Evolutionary conservation across 2,329 filamentous ascomycete genomes (phyloP).

Genomic region (Fusarium nematophilum): DNA sequence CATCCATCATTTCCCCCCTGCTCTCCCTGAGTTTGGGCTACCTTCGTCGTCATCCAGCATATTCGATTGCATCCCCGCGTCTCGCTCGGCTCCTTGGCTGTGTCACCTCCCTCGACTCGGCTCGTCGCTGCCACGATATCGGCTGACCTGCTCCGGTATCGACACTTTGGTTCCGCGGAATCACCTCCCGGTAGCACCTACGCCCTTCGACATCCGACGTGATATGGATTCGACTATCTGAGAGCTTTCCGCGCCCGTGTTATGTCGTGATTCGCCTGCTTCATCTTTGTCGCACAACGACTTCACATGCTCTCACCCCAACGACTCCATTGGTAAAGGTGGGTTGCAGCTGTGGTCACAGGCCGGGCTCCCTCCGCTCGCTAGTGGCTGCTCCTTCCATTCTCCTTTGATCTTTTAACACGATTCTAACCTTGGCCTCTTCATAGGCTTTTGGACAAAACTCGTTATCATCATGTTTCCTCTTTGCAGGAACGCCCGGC

Average conservation of each 20-base stretch:
- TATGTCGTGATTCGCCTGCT: slow-evolving; percentile 39
- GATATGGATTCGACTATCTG: slow-evolving; percentile 41
- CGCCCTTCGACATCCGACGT: slow-evolving; percentile 25
- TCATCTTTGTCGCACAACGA: slow-evolving; percentile 37
- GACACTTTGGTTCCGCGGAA: slow-evolving; percentile 25
- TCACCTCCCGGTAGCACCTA: slow-evolving; percentile 27
- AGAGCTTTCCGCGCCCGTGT: slow-evolving; percentile 33
- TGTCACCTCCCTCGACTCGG: slow-evolving; percentile 37
- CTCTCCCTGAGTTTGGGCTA: neutral
- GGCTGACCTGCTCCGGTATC: slow-evolving; percentile 22
- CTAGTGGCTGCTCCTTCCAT: neutral
- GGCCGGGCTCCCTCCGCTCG: neutral
- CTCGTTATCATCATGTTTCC: slow-evolving; percentile 37
- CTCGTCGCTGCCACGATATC: slow-evolving; percentile 30
- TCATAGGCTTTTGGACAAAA: slow-evolving; percentile 26
- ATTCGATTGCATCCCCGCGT: slow-evolving; percentile 6
- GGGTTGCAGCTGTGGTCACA: slow-evolving; percentile 16
- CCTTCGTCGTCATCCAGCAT: slow-evolving; percentile 2
- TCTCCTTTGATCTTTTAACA: slow-evolving; percentile 7
- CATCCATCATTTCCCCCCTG: slow-evolving; percentile 6
- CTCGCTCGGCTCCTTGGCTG: slow-evolving; percentile 25
- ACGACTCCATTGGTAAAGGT: slow-evolving; percentile 37
- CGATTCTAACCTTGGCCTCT: slow-evolving; percentile 15
- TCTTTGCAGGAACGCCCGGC: slow-evolving; percentile 30
- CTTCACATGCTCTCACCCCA: slow-evolving; percentile 26